phyloP scores from a whole-genome alignment of 2,329 filamentous ascomycete genomes.

The Fusarium aywerte region DNA sequence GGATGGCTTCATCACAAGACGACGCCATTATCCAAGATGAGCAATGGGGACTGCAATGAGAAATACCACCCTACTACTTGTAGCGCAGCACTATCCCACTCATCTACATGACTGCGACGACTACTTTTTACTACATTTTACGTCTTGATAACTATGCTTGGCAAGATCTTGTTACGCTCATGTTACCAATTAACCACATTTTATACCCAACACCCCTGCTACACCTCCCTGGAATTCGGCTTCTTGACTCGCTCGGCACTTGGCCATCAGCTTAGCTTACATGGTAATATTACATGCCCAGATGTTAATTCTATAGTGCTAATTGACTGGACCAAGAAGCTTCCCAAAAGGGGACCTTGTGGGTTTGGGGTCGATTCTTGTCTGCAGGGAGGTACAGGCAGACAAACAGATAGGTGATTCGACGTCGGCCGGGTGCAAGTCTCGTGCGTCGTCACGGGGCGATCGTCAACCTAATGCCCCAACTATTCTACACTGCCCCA shows the following conservation, averaged over 20 bases:
- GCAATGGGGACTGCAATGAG: constrained; percentile 30
- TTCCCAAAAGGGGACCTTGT: constrained; percentile 30
- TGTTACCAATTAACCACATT: constrained; percentile 5
- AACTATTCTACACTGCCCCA: neutral
- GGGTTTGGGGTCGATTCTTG: constrained; percentile 18
- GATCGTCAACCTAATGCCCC: constrained; percentile 12
- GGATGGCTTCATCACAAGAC: constrained; percentile 38
- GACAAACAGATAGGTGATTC: constrained; percentile 35
- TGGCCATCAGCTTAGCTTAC: constrained; percentile 12
- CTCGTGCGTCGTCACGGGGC: constrained; percentile 43
- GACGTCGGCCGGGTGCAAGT: constrained; percentile 27
- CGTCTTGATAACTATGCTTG: constrained; percentile 21
- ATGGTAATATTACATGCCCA: neutral
- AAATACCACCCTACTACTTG: constrained; percentile 28
- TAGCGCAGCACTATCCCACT: constrained; percentile 26
- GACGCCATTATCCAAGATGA: constrained; percentile 22
- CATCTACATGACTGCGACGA: constrained; percentile 24
- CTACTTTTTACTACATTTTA: constrained; percentile 11
- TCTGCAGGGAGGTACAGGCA: constrained; percentile 33
- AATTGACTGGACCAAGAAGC: constrained; percentile 1
- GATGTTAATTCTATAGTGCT: neutral
- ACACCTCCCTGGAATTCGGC: constrained; percentile 17
- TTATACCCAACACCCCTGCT: neutral
- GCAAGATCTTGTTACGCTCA: constrained; percentile 3
- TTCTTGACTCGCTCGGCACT: constrained; percentile 38